These are phyloP conservation scores for Crucibulum laeve DNA, from an alignment of 768 basidiomycete species.

Conservation along the genomic window DNA sequence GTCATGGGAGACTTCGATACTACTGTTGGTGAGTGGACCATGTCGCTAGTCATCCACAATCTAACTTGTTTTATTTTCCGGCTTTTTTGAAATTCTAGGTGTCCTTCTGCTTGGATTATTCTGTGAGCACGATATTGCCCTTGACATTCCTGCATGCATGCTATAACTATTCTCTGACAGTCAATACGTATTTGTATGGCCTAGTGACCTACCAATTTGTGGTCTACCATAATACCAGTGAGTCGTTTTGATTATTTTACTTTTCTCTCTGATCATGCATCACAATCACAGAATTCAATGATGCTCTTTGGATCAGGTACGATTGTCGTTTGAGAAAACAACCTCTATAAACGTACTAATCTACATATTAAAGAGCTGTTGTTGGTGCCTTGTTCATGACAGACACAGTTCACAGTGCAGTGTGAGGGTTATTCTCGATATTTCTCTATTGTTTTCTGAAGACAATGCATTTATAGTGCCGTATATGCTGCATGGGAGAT, in stretches of 20 bases:
- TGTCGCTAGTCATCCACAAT: neutral
- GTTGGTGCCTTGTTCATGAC: conserved; percentile 24
- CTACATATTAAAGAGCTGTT: conserved; percentile 14
- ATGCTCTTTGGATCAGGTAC: conserved; percentile 28
- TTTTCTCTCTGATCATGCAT: conserved; percentile 6
- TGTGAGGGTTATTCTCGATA: conserved; percentile 15
- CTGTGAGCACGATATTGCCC: conserved; percentile 13
- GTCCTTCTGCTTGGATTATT: conserved; percentile 26
- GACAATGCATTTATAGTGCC: conserved; percentile 10
- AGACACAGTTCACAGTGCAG: conserved; percentile 30
- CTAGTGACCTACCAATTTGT: conserved; percentile 28
- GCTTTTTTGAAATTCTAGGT: conserved; percentile 19
- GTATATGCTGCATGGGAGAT: conserved; percentile 23
- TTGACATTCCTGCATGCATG: neutral
- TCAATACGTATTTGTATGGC: conserved; percentile 26
- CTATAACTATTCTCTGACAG: conserved; percentile 3
- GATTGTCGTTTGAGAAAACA: neutral
- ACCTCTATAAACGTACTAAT: neutral
- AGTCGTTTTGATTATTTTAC: conserved; percentile 1
- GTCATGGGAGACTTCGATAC: conserved; percentile 18
- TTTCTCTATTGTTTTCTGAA: neutral
- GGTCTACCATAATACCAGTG: conserved; percentile 23
- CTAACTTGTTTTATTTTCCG: neutral
- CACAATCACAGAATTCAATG: conserved; percentile 24
- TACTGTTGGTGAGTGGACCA: conserved; percentile 2